A percentile compares a stretch with the other conserved stretches of the same genome.
These are phyloP conservation scores for Neurospora crassa DNA, from an alignment of 2,329 filamentous ascomycete species.

Conservation along the genomic window DNA sequence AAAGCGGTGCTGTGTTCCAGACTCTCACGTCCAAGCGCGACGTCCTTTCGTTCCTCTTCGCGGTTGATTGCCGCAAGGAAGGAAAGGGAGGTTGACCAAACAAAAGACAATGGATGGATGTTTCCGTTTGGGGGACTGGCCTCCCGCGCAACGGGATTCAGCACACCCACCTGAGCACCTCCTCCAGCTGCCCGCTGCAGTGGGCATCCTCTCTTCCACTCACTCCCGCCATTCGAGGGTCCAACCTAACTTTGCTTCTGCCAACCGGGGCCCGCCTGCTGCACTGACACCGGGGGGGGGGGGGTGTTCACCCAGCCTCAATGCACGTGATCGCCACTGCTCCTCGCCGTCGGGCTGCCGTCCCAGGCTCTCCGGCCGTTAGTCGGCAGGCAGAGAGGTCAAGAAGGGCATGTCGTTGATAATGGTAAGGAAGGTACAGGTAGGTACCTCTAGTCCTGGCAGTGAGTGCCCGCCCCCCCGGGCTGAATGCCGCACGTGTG, in stretches of 20 bases:
- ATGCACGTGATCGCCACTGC: neutral
- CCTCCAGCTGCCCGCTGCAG: neutral
- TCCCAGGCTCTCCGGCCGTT: neutral
- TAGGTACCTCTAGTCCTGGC: too few relatives aligned
- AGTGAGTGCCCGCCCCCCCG: too few relatives aligned
- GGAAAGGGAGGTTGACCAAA: neutral
- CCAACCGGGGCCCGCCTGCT: constrained; percentile 7
- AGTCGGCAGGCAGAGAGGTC: neutral
- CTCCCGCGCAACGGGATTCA: neutral
- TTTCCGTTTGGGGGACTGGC: neutral
- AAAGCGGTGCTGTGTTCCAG: neutral
- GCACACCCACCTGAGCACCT: neutral
- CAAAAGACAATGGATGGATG: neutral
- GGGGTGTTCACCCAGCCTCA: constrained; percentile 1
- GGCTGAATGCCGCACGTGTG: neutral
- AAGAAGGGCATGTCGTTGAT: neutral
- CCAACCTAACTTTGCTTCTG: constrained; percentile 4
- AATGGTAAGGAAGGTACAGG: too few relatives aligned
- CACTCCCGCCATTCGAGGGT: neutral
- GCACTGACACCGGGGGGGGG: constrained; percentile 4
- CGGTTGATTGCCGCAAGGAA: neutral
- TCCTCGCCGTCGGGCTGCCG: neutral
- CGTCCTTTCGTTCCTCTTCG: neutral
- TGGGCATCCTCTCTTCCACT: neutral
- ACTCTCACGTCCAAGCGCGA: neutral